Evolutionary conservation across 257 asterid genomes (phyloP), one percentile per base, ranked within the genome.

Genomic region (Anisodus acutangulus): DNA sequence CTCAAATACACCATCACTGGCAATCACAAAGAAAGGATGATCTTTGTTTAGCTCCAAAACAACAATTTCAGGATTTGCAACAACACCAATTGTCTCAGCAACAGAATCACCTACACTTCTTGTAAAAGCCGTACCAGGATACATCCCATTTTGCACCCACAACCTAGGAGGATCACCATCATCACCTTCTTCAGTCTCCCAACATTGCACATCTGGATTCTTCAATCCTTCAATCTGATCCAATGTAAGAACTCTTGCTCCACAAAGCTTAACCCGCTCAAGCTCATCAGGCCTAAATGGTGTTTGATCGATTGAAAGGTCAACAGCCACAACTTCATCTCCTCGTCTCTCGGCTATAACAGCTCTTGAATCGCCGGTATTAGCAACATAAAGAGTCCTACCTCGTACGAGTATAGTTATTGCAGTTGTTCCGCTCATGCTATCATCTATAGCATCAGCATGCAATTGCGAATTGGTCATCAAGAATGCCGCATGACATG

Each of bases 381-480:
- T 95, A 59, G 98, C 94, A 82, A 94, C 93, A 90, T 91, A 95
- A 69, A 95, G 87, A 3, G 89, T 93, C 82, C 85, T 91, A 76
- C 98, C 99, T 15, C 97, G 88, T 62, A 95, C 98, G 83, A 94
- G 85, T 70, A 95, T 83, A 8, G 99, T 94, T 41, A 94, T 89
- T 37, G 99, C 98, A 78, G 99, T 95, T 81, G 99, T 95, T 68
- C 99, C 99, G 49, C 99, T 95, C 99, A 95, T 95, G 93, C 97
- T 91, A 91, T 95, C 99, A 89, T 95, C 99, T 88, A 95, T 41
- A 68, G 43, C 83, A 88, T 94, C 98, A 71, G 85, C 92, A 67
- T 93, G 98, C 89, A 95, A 86, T 82, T 95, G 97, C 4, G 94
- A 83, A 89, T 95, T 95, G 63, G 99, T 95, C 51, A 86, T 82